Evolutionary conservation across 352 stramenopile genomes (phyloP).

Genomic region (Halophytophthora batemanensis): DNA sequence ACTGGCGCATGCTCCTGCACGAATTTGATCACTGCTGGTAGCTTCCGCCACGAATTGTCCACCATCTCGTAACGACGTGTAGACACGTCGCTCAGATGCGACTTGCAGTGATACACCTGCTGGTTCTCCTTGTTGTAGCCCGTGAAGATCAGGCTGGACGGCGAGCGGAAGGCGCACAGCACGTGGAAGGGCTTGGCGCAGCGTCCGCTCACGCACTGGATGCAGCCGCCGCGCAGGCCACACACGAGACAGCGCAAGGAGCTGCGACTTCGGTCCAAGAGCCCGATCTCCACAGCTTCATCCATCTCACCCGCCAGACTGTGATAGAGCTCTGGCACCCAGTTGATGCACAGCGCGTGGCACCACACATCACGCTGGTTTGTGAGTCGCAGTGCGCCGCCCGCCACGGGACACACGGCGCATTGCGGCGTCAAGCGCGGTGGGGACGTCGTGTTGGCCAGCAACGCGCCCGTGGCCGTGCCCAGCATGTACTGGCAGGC

Average conservation of each 20-base stretch:
- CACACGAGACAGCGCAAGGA: constrained; percentile 80
- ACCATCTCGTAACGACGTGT: constrained; percentile 62
- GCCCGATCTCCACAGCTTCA: constrained; percentile 58
- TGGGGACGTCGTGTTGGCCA: background rate
- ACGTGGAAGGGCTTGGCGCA: constrained; percentile 84
- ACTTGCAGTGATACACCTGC: constrained; percentile 83
- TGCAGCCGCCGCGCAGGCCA: constrained; percentile 75
- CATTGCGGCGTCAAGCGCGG: constrained; percentile 40
- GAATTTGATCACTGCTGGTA: constrained; percentile 24
- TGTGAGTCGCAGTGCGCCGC: constrained; percentile 70
- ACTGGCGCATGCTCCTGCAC: constrained; percentile 18
- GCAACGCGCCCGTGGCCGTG: background rate
- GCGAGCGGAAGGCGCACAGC: constrained; percentile 71
- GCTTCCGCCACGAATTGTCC: constrained; percentile 51
- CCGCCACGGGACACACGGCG: constrained; percentile 62
- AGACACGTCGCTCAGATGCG: constrained; percentile 63
- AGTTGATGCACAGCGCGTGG: constrained; percentile 84
- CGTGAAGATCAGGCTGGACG: constrained; percentile 72
- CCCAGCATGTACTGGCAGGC: constrained; percentile 40
- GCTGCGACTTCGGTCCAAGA: constrained; percentile 67
- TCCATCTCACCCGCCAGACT: constrained; percentile 55
- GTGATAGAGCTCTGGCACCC: constrained; percentile 86
- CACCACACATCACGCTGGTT: constrained; percentile 61
- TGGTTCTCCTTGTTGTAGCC: constrained; percentile 77
- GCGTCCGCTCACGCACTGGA: constrained; percentile 84